A percentile compares a stretch with the other conserved stretches of the same genome.
These are phyloP conservation scores for Lentinula aciculospora DNA, from an alignment of 768 basidiomycete genomes.

Conservation along the genomic window DNA sequence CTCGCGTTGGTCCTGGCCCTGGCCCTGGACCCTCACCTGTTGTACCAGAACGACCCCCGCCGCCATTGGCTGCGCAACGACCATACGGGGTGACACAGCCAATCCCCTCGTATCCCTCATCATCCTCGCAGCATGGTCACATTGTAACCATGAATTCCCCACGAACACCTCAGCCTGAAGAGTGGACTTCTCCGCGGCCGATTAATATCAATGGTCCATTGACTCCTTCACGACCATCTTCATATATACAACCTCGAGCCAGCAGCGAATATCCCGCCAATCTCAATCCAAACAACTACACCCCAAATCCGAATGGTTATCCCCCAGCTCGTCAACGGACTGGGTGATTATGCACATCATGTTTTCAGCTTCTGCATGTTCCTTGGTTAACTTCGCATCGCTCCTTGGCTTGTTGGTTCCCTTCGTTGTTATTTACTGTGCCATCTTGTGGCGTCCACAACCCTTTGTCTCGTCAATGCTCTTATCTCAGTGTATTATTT, in stretches of 20 bases:
- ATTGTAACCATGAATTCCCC: constrained; percentile 24
- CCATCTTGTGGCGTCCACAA: constrained; percentile 8
- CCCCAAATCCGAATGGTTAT: constrained; percentile 42
- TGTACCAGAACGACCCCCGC: constrained; percentile 38
- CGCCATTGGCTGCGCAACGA: constrained; percentile 31
- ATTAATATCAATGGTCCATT: constrained; percentile 28
- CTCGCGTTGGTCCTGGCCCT: constrained; percentile 23
- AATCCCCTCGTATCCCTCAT: constrained; percentile 26
- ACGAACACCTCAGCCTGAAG: constrained; percentile 31
- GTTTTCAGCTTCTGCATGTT: not conserved
- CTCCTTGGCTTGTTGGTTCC: constrained; percentile 17
- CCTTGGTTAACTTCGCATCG: not conserved
- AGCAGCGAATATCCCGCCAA: constrained; percentile 36
- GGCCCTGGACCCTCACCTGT: constrained; percentile 24
- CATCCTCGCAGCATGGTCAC: constrained; percentile 45
- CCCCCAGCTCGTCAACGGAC: constrained; percentile 47
- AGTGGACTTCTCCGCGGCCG: constrained; percentile 34
- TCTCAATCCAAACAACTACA: constrained; percentile 15
- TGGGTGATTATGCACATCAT: constrained; percentile 22
- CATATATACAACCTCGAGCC: constrained; percentile 40
- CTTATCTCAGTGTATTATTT: constrained; percentile 2
- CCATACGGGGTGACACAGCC: constrained; percentile 39
- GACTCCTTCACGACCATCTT: constrained; percentile 41
- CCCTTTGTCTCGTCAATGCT: constrained; percentile 15
- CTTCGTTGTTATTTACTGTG: constrained; percentile 18